A percentile compares a stretch with the other conserved stretches of the same genome.
These are phyloP conservation scores for Nannochloris sp. DNA, from an alignment of 139 green algal species.

Conservation along the genomic window DNA sequence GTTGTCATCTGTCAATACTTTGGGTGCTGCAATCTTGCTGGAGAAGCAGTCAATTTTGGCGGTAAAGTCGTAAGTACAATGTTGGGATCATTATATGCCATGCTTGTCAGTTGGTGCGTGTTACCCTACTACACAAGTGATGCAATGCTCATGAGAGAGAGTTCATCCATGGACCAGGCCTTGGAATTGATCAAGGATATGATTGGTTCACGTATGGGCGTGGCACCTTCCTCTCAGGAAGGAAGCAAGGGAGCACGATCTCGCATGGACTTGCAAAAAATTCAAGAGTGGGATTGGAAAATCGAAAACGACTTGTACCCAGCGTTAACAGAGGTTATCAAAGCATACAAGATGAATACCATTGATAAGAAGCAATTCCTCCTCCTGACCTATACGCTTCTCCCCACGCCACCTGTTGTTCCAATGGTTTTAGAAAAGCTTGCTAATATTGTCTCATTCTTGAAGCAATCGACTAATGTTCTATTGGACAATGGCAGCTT, in stretches of 20 bases:
- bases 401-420: conserved; percentile 12
- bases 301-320: neutral
- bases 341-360: conserved; percentile 6
- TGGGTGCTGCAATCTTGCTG: conserved; percentile 15
- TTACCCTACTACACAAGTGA: conserved; percentile 6
- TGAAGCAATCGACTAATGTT: neutral
- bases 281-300: neutral
- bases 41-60: conserved; percentile 1
- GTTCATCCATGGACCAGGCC: neutral
- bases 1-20: conserved; percentile 18
- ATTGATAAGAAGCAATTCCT: conserved; percentile 15
- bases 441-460: neutral
- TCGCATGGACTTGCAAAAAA: no score
- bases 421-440: neutral
- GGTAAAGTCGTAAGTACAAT: conserved; percentile 14
- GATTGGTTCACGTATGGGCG: neutral
- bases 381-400: conserved; percentile 11
- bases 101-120: conserved; percentile 5
- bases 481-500: neutral
- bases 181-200: neutral
- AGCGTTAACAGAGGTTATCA: neutral
- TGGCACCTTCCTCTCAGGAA: neutral
- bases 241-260: no score
- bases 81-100: conserved; percentile 7
- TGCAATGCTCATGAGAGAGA: conserved; percentile 8